A percentile compares a stretch with the other conserved stretches of the same genome.
Evolutionary conservation across 352 stramenopile species (phyloP).

Genomic region (Globisporangium nodosum): DNA sequence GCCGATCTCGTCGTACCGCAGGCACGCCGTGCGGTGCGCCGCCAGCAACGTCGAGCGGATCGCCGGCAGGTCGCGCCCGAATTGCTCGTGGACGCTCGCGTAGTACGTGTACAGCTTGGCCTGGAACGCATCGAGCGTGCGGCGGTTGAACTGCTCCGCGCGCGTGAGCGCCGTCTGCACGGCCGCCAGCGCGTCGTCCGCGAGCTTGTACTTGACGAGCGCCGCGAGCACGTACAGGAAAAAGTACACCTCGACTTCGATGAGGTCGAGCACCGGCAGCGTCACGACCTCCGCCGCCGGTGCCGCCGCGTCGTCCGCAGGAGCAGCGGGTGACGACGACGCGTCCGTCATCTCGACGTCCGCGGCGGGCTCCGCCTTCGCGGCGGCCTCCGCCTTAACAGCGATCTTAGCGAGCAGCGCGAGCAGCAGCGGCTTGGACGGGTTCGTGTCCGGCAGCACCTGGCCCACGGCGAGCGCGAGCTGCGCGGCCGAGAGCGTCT

Average conservation of each 20-base stretch:
- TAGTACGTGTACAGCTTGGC: slow-evolving; percentile 80
- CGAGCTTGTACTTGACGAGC: slow-evolving; percentile 67
- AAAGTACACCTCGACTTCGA: slow-evolving; percentile 86
- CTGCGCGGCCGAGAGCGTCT: slow-evolving; percentile 58
- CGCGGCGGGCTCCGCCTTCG: slow-evolving; percentile 20
- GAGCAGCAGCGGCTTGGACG: slow-evolving; percentile 48
- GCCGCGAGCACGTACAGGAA: slow-evolving; percentile 70
- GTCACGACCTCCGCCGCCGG: slow-evolving; percentile 13
- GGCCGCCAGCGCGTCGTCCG: slow-evolving; percentile 44
- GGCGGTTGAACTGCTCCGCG: slow-evolving; percentile 75
- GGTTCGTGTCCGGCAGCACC: slow-evolving; percentile 56
- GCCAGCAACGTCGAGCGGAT: slow-evolving; percentile 68
- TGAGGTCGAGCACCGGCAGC: slow-evolving; percentile 56
- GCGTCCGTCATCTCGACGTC: slow-evolving; percentile 63
- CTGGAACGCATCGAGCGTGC: slow-evolving; percentile 74
- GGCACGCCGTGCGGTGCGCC: slow-evolving; percentile 83
- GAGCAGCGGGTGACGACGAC: slow-evolving; percentile 4
- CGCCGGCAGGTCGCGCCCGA: slow-evolving; percentile 40
- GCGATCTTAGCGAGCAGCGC: slow-evolving; percentile 45
- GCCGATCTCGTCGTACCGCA: slow-evolving; percentile 87
- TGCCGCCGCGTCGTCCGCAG: slow-evolving; percentile 14
- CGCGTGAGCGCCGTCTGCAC: slow-evolving; percentile 48
- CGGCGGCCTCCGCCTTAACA: slow-evolving; percentile 25
- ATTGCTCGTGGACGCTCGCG: slow-evolving; percentile 66
- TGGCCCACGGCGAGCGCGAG: slow-evolving; percentile 55